Conservation (phyloP, 1,284 basidiomycete species). For the Irpex sp. region DNA sequence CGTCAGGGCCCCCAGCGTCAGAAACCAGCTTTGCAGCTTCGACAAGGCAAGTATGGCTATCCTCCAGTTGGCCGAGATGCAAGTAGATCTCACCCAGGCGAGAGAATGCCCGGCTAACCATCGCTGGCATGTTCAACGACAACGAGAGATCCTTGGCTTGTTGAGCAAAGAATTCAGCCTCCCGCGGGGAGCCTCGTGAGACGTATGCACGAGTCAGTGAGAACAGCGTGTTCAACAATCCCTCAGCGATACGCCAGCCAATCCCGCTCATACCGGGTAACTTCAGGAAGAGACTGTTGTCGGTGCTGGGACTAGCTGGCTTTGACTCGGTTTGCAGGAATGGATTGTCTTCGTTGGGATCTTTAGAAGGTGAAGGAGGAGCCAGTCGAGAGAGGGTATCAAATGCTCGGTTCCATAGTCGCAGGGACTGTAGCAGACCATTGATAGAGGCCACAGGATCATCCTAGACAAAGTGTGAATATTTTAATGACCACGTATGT, state of each 20-base stretch:
- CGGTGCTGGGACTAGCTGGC: slow-evolving; percentile 6
- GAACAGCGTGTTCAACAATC: slow-evolving; percentile 63
- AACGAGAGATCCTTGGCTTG: slow-evolving; percentile 70
- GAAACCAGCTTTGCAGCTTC: slow-evolving; percentile 47
- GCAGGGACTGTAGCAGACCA: slow-evolving; percentile 66
- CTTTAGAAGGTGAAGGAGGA: slow-evolving; percentile 29
- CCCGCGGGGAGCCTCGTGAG: slow-evolving; percentile 72
- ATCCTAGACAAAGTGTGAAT: slow-evolving; percentile 41
- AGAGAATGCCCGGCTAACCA: slow-evolving; percentile 61
- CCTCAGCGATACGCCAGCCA: slow-evolving; percentile 76
- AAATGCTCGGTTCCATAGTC: slow-evolving; percentile 78
- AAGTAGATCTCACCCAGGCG: slow-evolving; percentile 68
- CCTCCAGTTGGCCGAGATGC: slow-evolving; percentile 54
- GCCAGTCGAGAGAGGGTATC: slow-evolving; percentile 66
- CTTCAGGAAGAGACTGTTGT: slow-evolving; percentile 13
- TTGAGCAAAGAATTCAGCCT: slow-evolving; percentile 78
- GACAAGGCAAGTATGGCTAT: slow-evolving; percentile 49
- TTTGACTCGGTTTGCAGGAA: slow-evolving; percentile 33
- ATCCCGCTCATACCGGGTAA: slow-evolving; percentile 46
- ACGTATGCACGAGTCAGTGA: slow-evolving; percentile 61
- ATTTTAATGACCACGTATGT: neutral
- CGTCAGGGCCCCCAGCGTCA: slow-evolving; percentile 48
- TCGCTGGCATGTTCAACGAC: slow-evolving; percentile 60
- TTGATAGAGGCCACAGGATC: slow-evolving; percentile 60
- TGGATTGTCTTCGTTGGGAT: slow-evolving; percentile 46